Base-by-base conservation (phyloP, 2,329 filamentous ascomycete species). In the Trichoderma polysporum region DNA sequence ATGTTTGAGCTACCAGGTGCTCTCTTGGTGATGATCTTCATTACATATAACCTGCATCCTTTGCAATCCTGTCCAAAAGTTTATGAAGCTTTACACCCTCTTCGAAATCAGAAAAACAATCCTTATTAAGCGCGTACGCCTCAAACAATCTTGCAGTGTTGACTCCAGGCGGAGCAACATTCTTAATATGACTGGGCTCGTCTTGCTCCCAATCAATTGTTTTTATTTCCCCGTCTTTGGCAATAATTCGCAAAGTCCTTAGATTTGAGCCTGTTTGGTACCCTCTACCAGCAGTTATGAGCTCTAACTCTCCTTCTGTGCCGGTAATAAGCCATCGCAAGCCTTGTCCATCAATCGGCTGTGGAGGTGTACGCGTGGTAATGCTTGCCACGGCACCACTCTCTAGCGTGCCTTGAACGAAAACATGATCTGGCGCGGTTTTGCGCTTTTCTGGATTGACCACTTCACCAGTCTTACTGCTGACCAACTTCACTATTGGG, bases 171-270 rank as follows among this genome's bases (percentile, higher is more conserved):
- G 31, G 27, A 37, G 91, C 91, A 84, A 94, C 93, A 81, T 91
- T 90, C 81, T 94, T 91, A 75, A 94, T 93, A 78, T 91, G 91
- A 35, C 91, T 91, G 85, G 92, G 94, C 86, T 94, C 78, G 31
- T 78, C 79, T 68, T 78, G 77, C 69, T 68, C 41, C 39, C 58
- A 45, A 12, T 45, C 52, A 22, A 61, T 19, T 2, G 70, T 50
- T 13, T 69, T 69, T n/a, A 75, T 49, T 58, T 8, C 76, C 73
- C 56, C 77, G 73, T 15, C 76, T 76, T 3, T 74, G 73, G 7
- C 5, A 15, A 50, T 12, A 8, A 66, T 6, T 25, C 45, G 53
- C 33, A 59, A n/a, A 10, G 17, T 53, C 13, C 31, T 27, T 0
- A 12, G 10, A 35, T 59, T 57, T 0, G 53, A 58, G 31, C 63